Evolutionary conservation across 2,329 filamentous ascomycete genomes (phyloP), one percentile per base, ranked within the genome.

Genomic region (Colletotrichum zoysiae): DNA sequence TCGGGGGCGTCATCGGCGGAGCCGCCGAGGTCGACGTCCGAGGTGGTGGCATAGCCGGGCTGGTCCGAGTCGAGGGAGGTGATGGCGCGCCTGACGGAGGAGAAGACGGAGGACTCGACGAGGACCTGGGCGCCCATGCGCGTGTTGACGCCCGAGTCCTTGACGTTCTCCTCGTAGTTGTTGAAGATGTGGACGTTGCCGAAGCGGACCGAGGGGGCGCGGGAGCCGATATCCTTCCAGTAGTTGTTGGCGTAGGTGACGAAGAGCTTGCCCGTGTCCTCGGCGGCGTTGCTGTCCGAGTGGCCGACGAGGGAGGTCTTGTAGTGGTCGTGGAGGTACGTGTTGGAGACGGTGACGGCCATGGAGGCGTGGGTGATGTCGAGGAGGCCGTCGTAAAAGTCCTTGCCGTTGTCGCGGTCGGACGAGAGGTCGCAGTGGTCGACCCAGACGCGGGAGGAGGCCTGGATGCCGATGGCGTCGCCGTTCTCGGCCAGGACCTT

Each of bases 211-310:
- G 86, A 88, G 5, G 91, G 91, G 0, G 82, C 83, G 67, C 91
- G 90, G 9, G 87, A 90, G 84, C 91, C 89, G 78, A 91, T 80
- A 83, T 92, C 91, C 75, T 78, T 77, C 85, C 86, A 92, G 84
- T 88, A 84, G 86, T 92, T 92, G 84, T 91, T 88, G 81, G 86
- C 85, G 79, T 90, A 91, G 67, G 91, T 92, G 66, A 93, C 83
- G 77, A 83, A 87, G 57, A 92, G 84, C 77, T 90, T 84, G 74
- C 90, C 90, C 9, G 78, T 87, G 81, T 93, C 91, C 77, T 90
- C 87, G 55, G 75, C 80, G 23, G 76, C 81, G 81, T 90, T 90
- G 80, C 68, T 84, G 82, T 91, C 87, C 20, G 84, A 87, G 85
- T 91, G 89, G 26, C 87, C 89, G 73, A 91, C 82, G 20, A 91